phyloP scores from a whole-genome alignment of 352 stramenopile species.

The Pythium pectinolyticum region DNA sequence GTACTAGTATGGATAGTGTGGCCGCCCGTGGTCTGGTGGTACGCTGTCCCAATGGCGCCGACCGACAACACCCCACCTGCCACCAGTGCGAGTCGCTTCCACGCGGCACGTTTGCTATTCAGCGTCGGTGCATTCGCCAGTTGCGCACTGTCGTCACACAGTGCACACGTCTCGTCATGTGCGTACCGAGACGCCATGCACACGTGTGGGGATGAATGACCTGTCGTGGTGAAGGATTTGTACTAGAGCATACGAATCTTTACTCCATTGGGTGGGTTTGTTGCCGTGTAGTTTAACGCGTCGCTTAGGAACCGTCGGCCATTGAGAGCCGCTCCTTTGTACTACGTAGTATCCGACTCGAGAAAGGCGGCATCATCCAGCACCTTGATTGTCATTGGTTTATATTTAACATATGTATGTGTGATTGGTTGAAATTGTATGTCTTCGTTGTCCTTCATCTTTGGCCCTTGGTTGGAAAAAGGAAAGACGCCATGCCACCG shows the following conservation, averaged over 20 bases:
- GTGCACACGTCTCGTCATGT: slow-evolving; percentile 14
- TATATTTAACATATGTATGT: not conserved
- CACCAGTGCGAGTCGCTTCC: not conserved
- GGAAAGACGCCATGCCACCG: slow-evolving; percentile 1
- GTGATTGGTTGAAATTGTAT: not conserved
- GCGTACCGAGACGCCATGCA: slow-evolving; percentile 12
- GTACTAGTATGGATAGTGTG: no score
- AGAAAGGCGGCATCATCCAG: not conserved
- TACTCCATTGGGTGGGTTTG: not conserved
- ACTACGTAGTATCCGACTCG: no score
- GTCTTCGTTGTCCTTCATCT: not conserved
- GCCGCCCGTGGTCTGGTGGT: not conserved
- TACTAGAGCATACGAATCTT: not conserved
- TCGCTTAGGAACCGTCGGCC: slow-evolving; percentile 4
- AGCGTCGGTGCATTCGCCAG: not conserved
- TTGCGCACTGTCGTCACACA: not conserved
- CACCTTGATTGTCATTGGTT: not conserved
- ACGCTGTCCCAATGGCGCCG: not conserved
- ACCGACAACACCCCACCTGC: not conserved
- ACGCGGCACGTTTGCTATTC: not conserved
- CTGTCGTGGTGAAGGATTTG: not conserved
- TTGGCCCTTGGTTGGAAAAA: not conserved
- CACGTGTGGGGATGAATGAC: no score
- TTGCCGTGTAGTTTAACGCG: not conserved
- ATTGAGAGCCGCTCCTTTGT: not conserved